Conservation (phyloP, 805 yeast genomes). For the Clavispora phyllophila region DNA sequence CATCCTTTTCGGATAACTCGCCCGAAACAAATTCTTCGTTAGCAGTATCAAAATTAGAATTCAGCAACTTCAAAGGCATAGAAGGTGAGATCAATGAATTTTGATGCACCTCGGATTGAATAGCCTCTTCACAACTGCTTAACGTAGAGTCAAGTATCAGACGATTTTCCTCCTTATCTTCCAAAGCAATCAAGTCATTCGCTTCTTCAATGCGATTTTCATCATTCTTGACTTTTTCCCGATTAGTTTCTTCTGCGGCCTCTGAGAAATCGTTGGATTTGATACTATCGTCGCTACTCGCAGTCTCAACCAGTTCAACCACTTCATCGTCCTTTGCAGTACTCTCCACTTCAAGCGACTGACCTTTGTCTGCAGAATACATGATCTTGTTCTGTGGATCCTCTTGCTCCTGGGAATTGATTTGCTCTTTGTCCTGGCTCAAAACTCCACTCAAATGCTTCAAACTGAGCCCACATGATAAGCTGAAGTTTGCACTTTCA, state of each 20-base stretch:
- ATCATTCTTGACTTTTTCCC: too few relatives aligned
- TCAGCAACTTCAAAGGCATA: not conserved
- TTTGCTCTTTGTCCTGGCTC: conserved; percentile 1
- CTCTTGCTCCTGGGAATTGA: not conserved
- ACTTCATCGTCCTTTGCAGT: not conserved
- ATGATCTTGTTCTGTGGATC: not conserved
- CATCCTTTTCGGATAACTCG: conserved; percentile 13
- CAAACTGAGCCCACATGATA: conserved; percentile 19
- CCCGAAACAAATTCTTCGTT: not conserved
- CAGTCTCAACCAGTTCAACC: not conserved
- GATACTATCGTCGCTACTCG: too few relatives aligned
- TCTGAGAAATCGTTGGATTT: too few relatives aligned
- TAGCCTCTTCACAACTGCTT: not conserved
- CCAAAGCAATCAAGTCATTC: not conserved
- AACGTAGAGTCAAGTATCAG: not conserved
- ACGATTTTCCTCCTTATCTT: not conserved
- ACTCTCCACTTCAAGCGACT: not conserved
- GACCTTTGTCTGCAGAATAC: not conserved
- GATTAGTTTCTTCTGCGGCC: too few relatives aligned
- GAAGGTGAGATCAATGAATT: not conserved
- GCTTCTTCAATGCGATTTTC: not conserved
- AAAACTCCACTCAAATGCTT: conserved; percentile 21
- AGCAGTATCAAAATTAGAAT: not conserved
- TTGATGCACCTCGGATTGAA: not conserved
- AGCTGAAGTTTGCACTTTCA: conserved; percentile 16